Evolutionary conservation across 345 rosid species (phyloP).

Genomic region (Rubroshorea leprosula): DNA sequence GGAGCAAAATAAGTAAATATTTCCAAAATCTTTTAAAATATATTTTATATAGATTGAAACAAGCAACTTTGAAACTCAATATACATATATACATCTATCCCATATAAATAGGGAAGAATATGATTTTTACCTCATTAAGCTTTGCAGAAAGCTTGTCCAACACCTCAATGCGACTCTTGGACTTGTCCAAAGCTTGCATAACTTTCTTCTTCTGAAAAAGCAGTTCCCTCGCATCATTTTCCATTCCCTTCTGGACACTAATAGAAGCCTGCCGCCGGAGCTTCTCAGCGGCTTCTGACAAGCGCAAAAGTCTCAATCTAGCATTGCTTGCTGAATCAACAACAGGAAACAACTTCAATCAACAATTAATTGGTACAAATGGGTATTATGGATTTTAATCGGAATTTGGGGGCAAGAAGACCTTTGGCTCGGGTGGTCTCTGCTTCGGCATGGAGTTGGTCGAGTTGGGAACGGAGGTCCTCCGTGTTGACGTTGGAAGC

Average conservation of each 20-base stretch:
- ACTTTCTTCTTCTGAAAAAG: conserved; percentile 86
- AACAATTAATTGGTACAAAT: not conserved
- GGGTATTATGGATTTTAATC: not conserved
- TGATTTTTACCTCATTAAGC: conserved; percentile 75
- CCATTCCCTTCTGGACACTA: conserved; percentile 56
- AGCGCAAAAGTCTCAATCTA: conserved; percentile 70
- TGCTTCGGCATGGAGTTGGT: conserved; percentile 71
- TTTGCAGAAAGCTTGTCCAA: conserved; percentile 62
- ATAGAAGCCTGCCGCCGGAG: conserved; percentile 68
- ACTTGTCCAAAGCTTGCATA: conserved; percentile 68
- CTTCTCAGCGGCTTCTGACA: conserved; percentile 84
- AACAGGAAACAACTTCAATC: not conserved
- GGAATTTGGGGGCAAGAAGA: not conserved
- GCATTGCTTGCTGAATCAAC: conserved; percentile 56
- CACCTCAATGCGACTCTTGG: conserved; percentile 66
- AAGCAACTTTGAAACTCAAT: too few species aligned
- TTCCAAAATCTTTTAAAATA: too few species aligned
- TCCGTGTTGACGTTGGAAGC: conserved; percentile 34
- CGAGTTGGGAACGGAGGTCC: conserved; percentile 63
- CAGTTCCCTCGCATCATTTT: conserved; percentile 68
- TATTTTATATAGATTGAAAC: too few species aligned
- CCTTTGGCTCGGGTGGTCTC: conserved; percentile 67
- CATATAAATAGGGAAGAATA: too few species aligned
- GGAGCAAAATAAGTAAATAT: too few species aligned
- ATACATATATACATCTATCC: too few species aligned